These are phyloP conservation scores for Aspergillus neotritici DNA, from an alignment of 2,329 filamentous ascomycete genomes.

Conservation along the genomic window DNA sequence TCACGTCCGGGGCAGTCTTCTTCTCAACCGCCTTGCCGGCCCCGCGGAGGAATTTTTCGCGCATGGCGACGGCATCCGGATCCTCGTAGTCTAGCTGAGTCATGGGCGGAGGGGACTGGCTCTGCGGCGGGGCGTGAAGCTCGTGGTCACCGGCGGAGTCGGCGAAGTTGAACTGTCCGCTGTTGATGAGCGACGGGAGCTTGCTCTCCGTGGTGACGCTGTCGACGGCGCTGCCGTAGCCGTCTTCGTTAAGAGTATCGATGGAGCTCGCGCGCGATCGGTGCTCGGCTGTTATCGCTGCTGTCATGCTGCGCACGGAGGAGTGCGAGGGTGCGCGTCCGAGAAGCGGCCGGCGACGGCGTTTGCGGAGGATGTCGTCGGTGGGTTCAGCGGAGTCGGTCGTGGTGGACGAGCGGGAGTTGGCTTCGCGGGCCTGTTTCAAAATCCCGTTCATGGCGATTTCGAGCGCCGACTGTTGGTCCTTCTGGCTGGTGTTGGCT, in stretches of 20 bases:
- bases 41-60: conserved; percentile 49
- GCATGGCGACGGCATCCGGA: conserved; percentile 50
- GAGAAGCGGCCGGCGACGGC: conserved; percentile 34
- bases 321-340: conserved; percentile 40
- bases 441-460: conserved; percentile 38
- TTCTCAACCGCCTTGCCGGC: conserved; percentile 40
- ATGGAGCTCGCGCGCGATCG: conserved; percentile 46
- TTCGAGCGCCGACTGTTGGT: conserved; percentile 26
- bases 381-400: conserved; percentile 18
- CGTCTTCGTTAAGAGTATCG: conserved; percentile 44
- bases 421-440: conserved; percentile 34
- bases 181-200: conserved; percentile 28
- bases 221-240: conserved; percentile 34
- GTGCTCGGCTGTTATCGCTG: conserved; percentile 15
- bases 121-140: conserved; percentile 24
- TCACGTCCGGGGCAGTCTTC: conserved; percentile 12
- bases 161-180: conserved; percentile 28
- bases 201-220: conserved; percentile 20
- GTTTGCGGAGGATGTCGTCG: conserved; percentile 24
- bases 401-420: conserved; percentile 22
- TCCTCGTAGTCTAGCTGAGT: conserved; percentile 47
- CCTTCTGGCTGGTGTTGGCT: conserved; percentile 5
- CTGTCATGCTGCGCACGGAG: conserved; percentile 25
- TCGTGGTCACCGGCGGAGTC: conserved; percentile 11
- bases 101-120: conserved; percentile 34